phyloP scores from a whole-genome alignment of 2,329 filamentous ascomycete species.

The Aspergillus arachidicola region DNA sequence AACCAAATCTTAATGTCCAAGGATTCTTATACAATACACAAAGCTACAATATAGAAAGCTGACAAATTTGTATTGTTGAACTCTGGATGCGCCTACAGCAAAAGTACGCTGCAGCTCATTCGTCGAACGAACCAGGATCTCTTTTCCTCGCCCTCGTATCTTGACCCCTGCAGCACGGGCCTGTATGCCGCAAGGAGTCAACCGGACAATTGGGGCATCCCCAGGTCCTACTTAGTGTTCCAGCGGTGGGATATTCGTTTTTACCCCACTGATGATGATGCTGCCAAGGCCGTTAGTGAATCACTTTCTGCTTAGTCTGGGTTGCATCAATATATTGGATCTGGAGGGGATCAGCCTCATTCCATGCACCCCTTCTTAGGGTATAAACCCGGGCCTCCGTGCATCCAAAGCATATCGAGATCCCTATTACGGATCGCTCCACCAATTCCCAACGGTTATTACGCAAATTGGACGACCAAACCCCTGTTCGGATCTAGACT shows the following conservation, averaged over 20 bases:
- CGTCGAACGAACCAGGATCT: neutral
- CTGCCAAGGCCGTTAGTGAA: slow-evolving; percentile 11
- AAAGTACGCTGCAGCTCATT: neutral
- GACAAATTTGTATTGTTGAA: neutral
- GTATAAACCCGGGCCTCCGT: neutral
- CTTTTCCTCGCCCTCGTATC: neutral
- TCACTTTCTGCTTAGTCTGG: neutral
- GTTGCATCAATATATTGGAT: slow-evolving; percentile 19
- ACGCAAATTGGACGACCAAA: neutral
- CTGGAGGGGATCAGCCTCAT: neutral
- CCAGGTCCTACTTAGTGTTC: slow-evolving; percentile 18
- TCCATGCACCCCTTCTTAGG: neutral
- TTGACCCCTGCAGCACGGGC: slow-evolving; percentile 27
- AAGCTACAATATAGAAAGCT: neutral
- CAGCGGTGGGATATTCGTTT: slow-evolving; percentile 12
- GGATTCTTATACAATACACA: neutral
- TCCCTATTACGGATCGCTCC: neutral
- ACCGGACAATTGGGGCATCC: slow-evolving; percentile 21
- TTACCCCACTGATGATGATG: slow-evolving; percentile 12
- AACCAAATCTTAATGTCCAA: neutral
- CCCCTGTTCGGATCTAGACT: neutral
- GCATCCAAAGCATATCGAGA: neutral
- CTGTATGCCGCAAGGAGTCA: slow-evolving; percentile 29
- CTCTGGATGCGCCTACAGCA: neutral
- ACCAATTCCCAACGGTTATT: neutral